These are phyloP conservation scores for Cephaloascus albidus DNA, from an alignment of 805 yeast species.

Conservation along the genomic window DNA sequence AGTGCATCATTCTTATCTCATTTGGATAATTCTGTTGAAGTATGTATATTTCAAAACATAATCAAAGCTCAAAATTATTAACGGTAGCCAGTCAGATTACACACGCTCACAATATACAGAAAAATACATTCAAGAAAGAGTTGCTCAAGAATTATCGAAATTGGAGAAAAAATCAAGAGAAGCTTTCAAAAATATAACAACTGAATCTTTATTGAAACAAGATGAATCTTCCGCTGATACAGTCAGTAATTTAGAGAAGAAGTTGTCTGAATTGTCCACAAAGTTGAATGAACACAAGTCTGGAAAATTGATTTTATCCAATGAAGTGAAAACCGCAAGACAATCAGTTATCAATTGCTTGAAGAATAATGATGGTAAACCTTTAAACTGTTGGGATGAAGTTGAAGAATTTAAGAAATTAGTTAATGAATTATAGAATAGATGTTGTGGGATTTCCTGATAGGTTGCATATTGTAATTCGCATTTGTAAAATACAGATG, in stretches of 20 bases:
- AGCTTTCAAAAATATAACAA: slow-evolving; percentile 41
- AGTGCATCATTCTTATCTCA: slow-evolving; percentile 55
- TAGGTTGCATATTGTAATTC: background rate
- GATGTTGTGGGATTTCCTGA: background rate
- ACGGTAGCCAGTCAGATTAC: slow-evolving; percentile 38
- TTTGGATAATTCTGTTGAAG: slow-evolving; percentile 51
- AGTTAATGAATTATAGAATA: slow-evolving; percentile 36
- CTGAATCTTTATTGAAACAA: slow-evolving; percentile 26
- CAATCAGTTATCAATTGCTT: slow-evolving; percentile 48
- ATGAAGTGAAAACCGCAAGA: slow-evolving; percentile 37
- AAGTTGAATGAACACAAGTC: slow-evolving; percentile 23
- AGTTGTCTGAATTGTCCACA: slow-evolving; percentile 8
- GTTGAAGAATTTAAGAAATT: slow-evolving; percentile 58
- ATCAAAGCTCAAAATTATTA: no score
- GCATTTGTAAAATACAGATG: background rate
- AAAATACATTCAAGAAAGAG: slow-evolving; percentile 56
- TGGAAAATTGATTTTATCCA: slow-evolving; percentile 20
- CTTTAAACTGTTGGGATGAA: slow-evolving; percentile 77
- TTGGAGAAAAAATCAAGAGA: slow-evolving; percentile 44
- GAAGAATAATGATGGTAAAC: slow-evolving; percentile 49
- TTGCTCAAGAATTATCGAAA: slow-evolving; percentile 43
- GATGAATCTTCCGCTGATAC: slow-evolving; percentile 18
- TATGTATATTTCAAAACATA: slow-evolving; percentile 11
- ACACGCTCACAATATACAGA: slow-evolving; percentile 64
- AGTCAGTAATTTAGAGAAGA: slow-evolving; percentile 5